Evolutionary conservation across 2,329 filamentous ascomycete genomes (phyloP).

Genomic region (Claviceps maximensis): DNA sequence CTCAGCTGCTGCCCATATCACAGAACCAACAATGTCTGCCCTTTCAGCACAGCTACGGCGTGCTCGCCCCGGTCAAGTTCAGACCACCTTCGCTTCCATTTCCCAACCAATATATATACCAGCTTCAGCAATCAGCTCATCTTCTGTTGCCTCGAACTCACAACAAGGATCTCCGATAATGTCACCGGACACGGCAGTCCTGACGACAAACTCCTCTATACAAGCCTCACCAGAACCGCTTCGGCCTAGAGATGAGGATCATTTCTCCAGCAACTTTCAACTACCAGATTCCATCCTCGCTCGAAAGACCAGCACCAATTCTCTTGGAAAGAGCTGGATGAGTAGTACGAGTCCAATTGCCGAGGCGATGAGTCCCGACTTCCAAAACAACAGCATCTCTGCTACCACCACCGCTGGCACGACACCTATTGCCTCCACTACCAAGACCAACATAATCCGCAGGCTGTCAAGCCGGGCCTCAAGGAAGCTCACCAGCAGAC

Average conservation of each 20-base stretch:
- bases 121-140: conserved; percentile 41
- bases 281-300: conserved; percentile 61
- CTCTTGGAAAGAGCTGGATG: conserved; percentile 48
- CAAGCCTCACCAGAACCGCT: conserved; percentile 54
- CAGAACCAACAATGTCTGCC: conserved; percentile 28
- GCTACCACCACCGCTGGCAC: background rate
- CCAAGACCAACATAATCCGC: conserved; percentile 52
- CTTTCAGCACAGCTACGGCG: conserved; percentile 27
- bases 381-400: conserved; percentile 9
- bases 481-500: conserved; percentile 48
- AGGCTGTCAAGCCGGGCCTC: conserved; percentile 72
- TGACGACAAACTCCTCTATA: conserved; percentile 48
- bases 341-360: conserved; percentile 44
- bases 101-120: conserved; percentile 21
- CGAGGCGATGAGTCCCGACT: conserved; percentile 20
- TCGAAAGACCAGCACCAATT: conserved; percentile 44
- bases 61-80: conserved; percentile 33
- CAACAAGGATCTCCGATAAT: conserved; percentile 43
- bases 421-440: conserved; percentile 3
- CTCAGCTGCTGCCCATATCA: conserved; percentile 11
- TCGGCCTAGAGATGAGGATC: conserved; percentile 40
- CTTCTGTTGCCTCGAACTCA: conserved; percentile 41
- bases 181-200: conserved; percentile 37
- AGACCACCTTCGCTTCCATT: conserved; percentile 27
- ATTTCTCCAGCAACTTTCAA: conserved; percentile 43